Percentiles rank a stretch among this genome's conserved stretches.
phyloP scores from a whole-genome alignment of 495 filamentous ascomycete species.

The Parmelia sp. region DNA sequence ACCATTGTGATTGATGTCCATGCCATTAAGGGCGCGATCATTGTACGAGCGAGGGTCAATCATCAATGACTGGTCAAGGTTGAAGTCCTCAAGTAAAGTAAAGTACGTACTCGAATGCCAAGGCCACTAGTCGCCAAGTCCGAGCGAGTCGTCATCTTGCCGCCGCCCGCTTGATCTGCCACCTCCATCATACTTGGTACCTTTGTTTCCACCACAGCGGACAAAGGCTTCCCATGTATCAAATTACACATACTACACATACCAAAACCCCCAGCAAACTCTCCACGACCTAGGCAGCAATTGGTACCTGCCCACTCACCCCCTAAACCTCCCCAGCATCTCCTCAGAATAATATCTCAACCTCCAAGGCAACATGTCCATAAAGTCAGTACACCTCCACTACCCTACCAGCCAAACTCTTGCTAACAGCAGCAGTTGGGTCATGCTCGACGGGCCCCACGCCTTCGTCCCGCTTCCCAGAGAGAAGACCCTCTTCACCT shows the following conservation, averaged over 20 bases:
- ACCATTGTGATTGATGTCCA: too few species aligned
- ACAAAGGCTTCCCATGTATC: neutral
- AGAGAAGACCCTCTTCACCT: conserved; percentile 63
- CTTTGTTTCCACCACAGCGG: too few species aligned
- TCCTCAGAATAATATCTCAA: neutral
- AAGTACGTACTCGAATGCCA: too few species aligned
- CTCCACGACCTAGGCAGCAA: conserved; percentile 5
- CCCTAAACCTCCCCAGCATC: neutral
- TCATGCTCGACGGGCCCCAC: conserved; percentile 63
- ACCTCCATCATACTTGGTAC: too few species aligned
- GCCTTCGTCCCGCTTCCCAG: conserved; percentile 64
- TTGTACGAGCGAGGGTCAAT: too few species aligned
- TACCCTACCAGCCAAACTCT: neutral
- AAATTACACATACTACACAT: neutral
- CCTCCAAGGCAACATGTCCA: conserved; percentile 34
- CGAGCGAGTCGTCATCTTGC: too few species aligned
- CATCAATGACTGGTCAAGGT: too few species aligned
- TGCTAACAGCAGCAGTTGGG: conserved; percentile 52
- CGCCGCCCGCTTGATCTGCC: too few species aligned
- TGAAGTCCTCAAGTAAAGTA: too few species aligned
- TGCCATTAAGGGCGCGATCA: too few species aligned
- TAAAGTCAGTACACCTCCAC: conserved; percentile 33
- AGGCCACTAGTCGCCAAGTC: too few species aligned
- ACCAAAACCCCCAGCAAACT: neutral
- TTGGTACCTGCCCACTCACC: neutral